phyloP scores from a whole-genome alignment of 2,329 filamentous ascomycete genomes.

The Fusarium decemcellulare region DNA sequence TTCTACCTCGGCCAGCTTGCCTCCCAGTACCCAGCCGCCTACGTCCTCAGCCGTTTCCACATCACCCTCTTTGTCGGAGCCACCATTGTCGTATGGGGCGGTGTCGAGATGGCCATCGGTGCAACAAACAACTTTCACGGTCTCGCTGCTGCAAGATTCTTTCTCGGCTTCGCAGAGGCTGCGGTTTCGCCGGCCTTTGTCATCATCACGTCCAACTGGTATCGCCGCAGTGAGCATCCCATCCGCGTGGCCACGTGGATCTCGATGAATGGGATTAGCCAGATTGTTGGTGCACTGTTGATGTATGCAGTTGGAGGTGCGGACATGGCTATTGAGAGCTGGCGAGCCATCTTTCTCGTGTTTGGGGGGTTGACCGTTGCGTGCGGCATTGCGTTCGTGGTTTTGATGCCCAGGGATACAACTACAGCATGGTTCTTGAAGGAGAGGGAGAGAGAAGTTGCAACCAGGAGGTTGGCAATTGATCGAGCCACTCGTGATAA shows the following conservation, averaged over 20 bases:
- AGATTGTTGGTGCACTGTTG: slow-evolving; percentile 47
- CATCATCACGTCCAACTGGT: slow-evolving; percentile 51
- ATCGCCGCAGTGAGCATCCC: slow-evolving; percentile 48
- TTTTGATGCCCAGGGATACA: slow-evolving; percentile 28
- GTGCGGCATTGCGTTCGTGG: slow-evolving; percentile 20
- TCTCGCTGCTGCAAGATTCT: slow-evolving; percentile 44
- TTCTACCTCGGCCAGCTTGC: slow-evolving; percentile 38
- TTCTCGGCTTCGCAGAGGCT: slow-evolving; percentile 50
- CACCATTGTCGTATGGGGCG: slow-evolving; percentile 48
- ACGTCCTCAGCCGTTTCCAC: slow-evolving; percentile 34
- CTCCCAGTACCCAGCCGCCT: slow-evolving; percentile 35
- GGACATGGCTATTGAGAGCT: slow-evolving; percentile 27
- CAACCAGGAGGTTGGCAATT: slow-evolving; percentile 32
- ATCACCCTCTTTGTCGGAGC: slow-evolving; percentile 31
- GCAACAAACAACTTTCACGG: slow-evolving; percentile 40
- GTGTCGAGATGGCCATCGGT: slow-evolving; percentile 44
- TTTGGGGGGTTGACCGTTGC: slow-evolving; percentile 32
- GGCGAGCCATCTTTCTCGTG: slow-evolving; percentile 39
- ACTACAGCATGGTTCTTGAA: slow-evolving; percentile 39
- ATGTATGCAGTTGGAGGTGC: slow-evolving; percentile 47
- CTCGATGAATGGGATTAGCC: slow-evolving; percentile 48
- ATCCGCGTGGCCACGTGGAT: slow-evolving; percentile 49
- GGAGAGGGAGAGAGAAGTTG: slow-evolving; percentile 31
- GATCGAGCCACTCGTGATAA: slow-evolving; percentile 33
- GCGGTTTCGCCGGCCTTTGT: slow-evolving; percentile 52